These are phyloP conservation scores for Nepenthes gracilis DNA, from an alignment of 148 eudicot species.

Conservation along the genomic window DNA sequence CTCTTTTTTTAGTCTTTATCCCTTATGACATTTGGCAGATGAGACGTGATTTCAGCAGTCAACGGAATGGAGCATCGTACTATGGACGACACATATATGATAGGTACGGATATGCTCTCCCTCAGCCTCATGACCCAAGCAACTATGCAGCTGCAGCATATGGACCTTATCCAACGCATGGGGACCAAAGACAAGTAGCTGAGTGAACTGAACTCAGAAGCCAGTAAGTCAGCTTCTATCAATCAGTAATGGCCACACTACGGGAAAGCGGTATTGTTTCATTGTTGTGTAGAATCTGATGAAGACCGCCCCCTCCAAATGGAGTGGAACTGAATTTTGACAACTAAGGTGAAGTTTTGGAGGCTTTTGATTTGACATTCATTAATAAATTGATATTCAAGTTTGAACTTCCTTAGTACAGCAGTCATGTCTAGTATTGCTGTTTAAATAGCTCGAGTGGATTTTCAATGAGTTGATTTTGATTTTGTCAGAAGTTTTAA, in stretches of 20 bases:
- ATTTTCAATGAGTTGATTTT: too few species aligned
- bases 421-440: too few species aligned
- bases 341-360: conserved; percentile 4
- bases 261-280: conserved; percentile 24
- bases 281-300: conserved; percentile 29
- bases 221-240: conserved; percentile 5
- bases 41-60: conserved; percentile 61
- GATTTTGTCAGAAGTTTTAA: too few species aligned
- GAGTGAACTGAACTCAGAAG: conserved; percentile 1
- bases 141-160: conserved; percentile 70
- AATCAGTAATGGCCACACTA: conserved; percentile 18
- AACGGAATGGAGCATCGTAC: conserved; percentile 62
- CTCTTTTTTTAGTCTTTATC: background rate
- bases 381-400: too few species aligned
- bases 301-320: conserved; percentile 31
- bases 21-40: conserved; percentile 26
- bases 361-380: too few species aligned
- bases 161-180: conserved; percentile 72
- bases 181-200: conserved; percentile 85
- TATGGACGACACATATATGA: conserved; percentile 80
- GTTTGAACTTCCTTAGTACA: too few species aligned
- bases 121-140: conserved; percentile 73
- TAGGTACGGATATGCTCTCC: conserved; percentile 65
- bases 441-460: too few species aligned
- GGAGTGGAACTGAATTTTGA: conserved; percentile 79